A percentile compares a stretch with the other conserved stretches of the same genome.
These are phyloP conservation scores for Bolboschoenus planiculmis DNA, from an alignment of 176 grass and related monocot genomes.

Conservation along the genomic window DNA sequence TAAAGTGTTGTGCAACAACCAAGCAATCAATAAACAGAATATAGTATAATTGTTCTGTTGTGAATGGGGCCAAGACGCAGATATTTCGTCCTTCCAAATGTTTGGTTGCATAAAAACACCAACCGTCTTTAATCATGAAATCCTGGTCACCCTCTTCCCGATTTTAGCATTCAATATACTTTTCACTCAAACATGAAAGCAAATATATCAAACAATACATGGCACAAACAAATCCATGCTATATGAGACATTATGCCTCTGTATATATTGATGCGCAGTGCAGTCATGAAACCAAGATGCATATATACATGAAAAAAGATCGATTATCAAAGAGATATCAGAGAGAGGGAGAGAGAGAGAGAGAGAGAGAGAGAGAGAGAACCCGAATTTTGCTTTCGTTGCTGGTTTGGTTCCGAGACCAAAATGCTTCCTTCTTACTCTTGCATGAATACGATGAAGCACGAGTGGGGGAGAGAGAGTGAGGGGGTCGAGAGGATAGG, in stretches of 20 bases:
- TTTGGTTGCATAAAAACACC: not conserved
- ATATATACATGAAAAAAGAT: no score
- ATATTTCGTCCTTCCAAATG: not conserved
- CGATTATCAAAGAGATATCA: no score
- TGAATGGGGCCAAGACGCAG: no score
- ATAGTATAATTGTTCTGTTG: not conserved
- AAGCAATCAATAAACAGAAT: not conserved
- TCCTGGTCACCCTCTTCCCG: not conserved
- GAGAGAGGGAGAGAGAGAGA: no score
- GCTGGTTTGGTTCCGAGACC: not conserved
- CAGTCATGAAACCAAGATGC: no score
- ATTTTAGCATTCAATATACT: not conserved
- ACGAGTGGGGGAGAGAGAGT: conserved; percentile 32
- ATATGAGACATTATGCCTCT: not conserved
- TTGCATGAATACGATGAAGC: not conserved
- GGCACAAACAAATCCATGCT: not conserved
- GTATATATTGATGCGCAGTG: no score
- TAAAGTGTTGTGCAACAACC: not conserved
- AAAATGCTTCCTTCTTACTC: not conserved
- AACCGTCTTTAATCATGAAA: not conserved
- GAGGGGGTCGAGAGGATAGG: no score
- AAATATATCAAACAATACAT: not conserved
- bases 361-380: not conserved
- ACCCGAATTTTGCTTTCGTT: not conserved
- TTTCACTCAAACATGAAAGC: not conserved